Percentiles rank a stretch among this genome's conserved stretches.
phyloP scores from a whole-genome alignment of 768 basidiomycete species.

The Boletus reticulatus region DNA sequence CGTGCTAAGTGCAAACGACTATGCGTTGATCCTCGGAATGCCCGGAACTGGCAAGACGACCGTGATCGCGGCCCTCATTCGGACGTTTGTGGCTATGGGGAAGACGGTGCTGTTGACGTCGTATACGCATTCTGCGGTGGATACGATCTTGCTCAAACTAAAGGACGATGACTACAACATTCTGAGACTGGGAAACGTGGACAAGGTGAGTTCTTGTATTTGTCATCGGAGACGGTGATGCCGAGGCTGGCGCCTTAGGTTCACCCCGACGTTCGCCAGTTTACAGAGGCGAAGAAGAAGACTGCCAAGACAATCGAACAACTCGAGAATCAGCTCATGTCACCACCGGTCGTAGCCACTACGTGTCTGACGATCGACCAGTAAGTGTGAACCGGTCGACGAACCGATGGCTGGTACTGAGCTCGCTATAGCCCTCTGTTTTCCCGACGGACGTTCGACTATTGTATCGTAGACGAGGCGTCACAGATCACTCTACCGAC shows the following conservation, averaged over 20 bases:
- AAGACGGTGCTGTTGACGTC: constrained; percentile 88
- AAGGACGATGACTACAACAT: constrained; percentile 67
- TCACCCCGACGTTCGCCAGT: constrained; percentile 74
- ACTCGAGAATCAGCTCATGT: constrained; percentile 78
- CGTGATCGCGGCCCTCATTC: constrained; percentile 86
- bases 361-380: constrained; percentile 94
- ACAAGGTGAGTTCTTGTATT: constrained; percentile 61
- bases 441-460: constrained; percentile 82
- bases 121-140: constrained; percentile 98
- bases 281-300: constrained; percentile 59
- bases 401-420: constrained; percentile 3
- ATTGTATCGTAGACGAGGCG: constrained; percentile 97
- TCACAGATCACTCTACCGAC: constrained; percentile 97
- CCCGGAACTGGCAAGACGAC: constrained; percentile 99
- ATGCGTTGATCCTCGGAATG: constrained; percentile 94
- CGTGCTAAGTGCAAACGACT: constrained; percentile 80
- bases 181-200: constrained; percentile 83
- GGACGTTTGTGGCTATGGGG: constrained; percentile 70
- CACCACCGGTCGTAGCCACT: constrained; percentile 92
- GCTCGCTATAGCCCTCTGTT: constrained; percentile 67
- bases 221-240: not conserved
- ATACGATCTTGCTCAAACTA: constrained; percentile 90
- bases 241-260: constrained; percentile 47
- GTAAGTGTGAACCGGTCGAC: constrained; percentile 45
- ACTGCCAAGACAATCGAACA: constrained; percentile 72